Evolutionary conservation across 2,329 filamentous ascomycete genomes (phyloP), one percentile per base, ranked within the genome.

Genomic region (Huntiella bhutanensis): DNA sequence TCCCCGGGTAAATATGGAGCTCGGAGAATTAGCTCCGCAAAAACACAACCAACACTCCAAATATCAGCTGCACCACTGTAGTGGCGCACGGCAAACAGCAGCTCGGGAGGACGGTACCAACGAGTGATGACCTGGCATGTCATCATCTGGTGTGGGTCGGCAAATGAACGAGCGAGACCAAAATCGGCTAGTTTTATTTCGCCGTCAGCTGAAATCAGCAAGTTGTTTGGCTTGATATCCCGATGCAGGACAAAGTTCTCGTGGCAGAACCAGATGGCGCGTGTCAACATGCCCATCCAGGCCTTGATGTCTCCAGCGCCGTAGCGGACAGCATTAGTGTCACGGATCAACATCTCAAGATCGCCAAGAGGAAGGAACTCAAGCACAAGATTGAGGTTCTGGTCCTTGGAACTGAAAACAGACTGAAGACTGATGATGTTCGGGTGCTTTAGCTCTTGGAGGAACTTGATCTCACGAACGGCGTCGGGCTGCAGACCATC

Each of bases 221-320:
- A 67, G 66, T 98, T 98, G 73, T 96, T 96, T 41, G 88, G 88
- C 64, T 98, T 98, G 68, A 98, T 96, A 67, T 98, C 91, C 55
- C 91, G 83, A 64, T 98, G 91, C 28, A 98, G 71, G 13, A 98
- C 75, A 55, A 81, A 88, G 60, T 91, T 92, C 59, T 87, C 83
- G 62, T 98, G 91, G 62, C 91, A 96, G 68, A 93, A 98, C 80
- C 85, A 93, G 22, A 96, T 77, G 19, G 82, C 91, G 37, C 88
- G 78, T 22, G 74, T 75, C n/a, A 96, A 72, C 91, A 96, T 96
- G 52, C 82, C 83, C 80, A 95, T 93, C 91, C 91, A 98, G 12
- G 86, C 82, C 62, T 98, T 98, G 61, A 96, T 86, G 61, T 98
- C 91, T 13, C 83, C 82, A 8, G 77, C 75, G 51, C 82, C 82